These are phyloP conservation scores for Pythium guiyangense DNA, from an alignment of 352 stramenopile species.

Conservation along the genomic window DNA sequence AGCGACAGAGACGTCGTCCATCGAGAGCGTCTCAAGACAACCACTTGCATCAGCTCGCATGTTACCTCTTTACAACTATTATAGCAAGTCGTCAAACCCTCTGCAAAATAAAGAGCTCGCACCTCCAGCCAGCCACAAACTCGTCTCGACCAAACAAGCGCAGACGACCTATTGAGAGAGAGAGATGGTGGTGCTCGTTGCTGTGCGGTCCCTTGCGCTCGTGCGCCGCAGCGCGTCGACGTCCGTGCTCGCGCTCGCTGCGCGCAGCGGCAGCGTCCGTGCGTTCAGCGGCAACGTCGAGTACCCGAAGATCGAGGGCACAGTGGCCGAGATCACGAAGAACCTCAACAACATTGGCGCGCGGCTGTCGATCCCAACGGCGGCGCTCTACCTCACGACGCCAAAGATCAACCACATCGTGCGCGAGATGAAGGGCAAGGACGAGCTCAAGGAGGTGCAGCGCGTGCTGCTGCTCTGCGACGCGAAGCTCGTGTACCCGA, in stretches of 20 bases:
- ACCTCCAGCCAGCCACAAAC: background rate
- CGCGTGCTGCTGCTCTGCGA: slow-evolving; percentile 73
- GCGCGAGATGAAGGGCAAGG: slow-evolving; percentile 71
- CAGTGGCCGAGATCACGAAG: slow-evolving; percentile 63
- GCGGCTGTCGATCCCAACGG: slow-evolving; percentile 73
- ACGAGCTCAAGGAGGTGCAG: slow-evolving; percentile 68
- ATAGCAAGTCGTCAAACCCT: background rate
- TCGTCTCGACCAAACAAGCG: slow-evolving; percentile 1
- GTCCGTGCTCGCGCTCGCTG: background rate
- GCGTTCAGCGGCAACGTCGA: slow-evolving; percentile 80
- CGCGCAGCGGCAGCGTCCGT: slow-evolving; percentile 16
- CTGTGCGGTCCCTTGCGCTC: slow-evolving; percentile 13
- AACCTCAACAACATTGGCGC: slow-evolving; percentile 64
- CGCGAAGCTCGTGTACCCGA: slow-evolving; percentile 72
- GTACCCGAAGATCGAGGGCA: slow-evolving; percentile 77
- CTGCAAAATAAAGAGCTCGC: background rate
- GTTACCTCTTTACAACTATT: too few species aligned
- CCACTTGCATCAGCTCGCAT: too few species aligned
- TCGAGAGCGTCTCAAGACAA: too few species aligned
- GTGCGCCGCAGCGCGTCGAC: slow-evolving; percentile 6
- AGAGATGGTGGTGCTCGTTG: slow-evolving; percentile 16
- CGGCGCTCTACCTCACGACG: slow-evolving; percentile 75
- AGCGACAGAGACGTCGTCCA: too few species aligned
- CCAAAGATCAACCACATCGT: slow-evolving; percentile 83
- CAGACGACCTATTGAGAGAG: background rate